phyloP scores from a whole-genome alignment of 2,329 filamentous ascomycete genomes.

The Venturia pyrina region DNA sequence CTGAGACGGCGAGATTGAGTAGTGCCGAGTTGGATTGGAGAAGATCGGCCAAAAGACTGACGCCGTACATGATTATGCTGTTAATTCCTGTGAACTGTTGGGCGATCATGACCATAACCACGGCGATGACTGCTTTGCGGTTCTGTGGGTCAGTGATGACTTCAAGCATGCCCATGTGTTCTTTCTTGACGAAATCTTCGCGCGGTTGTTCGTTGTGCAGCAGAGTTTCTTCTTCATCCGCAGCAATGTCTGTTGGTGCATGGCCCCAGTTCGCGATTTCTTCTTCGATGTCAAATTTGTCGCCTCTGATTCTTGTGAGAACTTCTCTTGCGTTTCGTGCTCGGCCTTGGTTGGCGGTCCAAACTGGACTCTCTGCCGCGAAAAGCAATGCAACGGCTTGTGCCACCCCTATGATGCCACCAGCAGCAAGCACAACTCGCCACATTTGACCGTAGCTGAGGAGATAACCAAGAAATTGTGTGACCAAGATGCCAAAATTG shows the following conservation, averaged over 20 bases:
- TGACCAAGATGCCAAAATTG: slow-evolving; percentile 77
- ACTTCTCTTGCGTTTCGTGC: slow-evolving; percentile 52
- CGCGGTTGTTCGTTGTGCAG: slow-evolving; percentile 32
- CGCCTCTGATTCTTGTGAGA: slow-evolving; percentile 68
- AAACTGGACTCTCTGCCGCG: slow-evolving; percentile 75
- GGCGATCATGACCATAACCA: slow-evolving; percentile 86
- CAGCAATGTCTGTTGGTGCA: neutral
- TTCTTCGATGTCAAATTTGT: slow-evolving; percentile 55
- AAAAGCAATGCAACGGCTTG: slow-evolving; percentile 63
- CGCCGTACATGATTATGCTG: slow-evolving; percentile 97
- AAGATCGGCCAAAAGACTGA: slow-evolving; percentile 72
- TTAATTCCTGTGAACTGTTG: slow-evolving; percentile 95
- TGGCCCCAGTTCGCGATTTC: slow-evolving; percentile 51
- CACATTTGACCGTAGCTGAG: slow-evolving; percentile 70
- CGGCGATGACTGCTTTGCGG: slow-evolving; percentile 73
- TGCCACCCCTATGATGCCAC: slow-evolving; percentile 54
- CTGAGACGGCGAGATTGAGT: slow-evolving; percentile 78
- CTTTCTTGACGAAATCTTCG: slow-evolving; percentile 14
- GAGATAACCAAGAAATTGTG: slow-evolving; percentile 81
- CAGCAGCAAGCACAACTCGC: slow-evolving; percentile 71
- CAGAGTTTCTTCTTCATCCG: slow-evolving; percentile 61
- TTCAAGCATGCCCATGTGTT: slow-evolving; percentile 33
- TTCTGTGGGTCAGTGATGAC: slow-evolving; percentile 60
- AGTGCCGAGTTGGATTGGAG: slow-evolving; percentile 72
- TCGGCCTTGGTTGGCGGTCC: slow-evolving; percentile 62